Evolutionary conservation across 495 filamentous ascomycete species (phyloP).

Genomic region (Trichoderma reesei): DNA sequence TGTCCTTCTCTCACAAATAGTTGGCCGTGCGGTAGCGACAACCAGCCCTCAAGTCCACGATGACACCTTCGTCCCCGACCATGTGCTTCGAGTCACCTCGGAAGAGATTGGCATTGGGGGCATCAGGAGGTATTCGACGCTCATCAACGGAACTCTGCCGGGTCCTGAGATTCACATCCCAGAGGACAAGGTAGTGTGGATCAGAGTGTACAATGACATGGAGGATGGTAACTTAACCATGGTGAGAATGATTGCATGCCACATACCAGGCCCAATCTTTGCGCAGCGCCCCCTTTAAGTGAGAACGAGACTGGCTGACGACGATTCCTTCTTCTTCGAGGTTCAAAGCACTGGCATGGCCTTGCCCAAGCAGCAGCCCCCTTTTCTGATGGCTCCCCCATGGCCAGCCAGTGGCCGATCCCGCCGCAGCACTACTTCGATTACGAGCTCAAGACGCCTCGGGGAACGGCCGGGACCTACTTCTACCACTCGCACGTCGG

Average conservation of each 20-base stretch:
- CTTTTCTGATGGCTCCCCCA: conserved; percentile 47
- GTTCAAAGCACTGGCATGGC: conserved; percentile 51
- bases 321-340: neutral
- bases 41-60: conserved; percentile 21
- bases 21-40: neutral
- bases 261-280: too few relatives aligned
- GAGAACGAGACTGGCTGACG: too few relatives aligned
- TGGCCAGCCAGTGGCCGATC: conserved; percentile 49
- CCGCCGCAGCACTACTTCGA: conserved; percentile 51
- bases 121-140: conserved; percentile 28
- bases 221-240: conserved; percentile 42
- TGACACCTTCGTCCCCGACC: conserved; percentile 37
- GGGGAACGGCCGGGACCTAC: conserved; percentile 44
- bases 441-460: conserved; percentile 43
- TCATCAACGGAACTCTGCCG: conserved; percentile 46
- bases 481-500: conserved; percentile 53
- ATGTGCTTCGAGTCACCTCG: conserved; percentile 35
- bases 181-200: conserved; percentile 43
- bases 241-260: conserved; percentile 35
- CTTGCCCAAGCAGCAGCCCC: conserved; percentile 43
- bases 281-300: too few relatives aligned
- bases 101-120: conserved; percentile 34
- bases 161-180: conserved; percentile 40
- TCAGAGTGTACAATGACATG: conserved; percentile 52
- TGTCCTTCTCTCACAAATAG: neutral